Conservation (phyloP, 2,329 filamentous ascomycete species). For the Paecilomyces sp. region DNA sequence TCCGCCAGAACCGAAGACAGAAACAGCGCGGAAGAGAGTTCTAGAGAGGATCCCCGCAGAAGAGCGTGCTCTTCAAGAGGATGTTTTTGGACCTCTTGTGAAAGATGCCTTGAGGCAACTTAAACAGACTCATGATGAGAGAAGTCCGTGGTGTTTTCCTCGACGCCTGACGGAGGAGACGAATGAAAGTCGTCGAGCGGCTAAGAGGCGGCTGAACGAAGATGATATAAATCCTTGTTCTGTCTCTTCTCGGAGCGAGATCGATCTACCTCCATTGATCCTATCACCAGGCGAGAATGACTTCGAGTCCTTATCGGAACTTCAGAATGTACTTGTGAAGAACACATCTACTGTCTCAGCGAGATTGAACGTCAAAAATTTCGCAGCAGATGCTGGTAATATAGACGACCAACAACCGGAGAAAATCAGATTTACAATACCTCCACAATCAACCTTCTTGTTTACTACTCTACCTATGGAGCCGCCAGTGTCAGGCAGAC, state of each 20-base stretch:
- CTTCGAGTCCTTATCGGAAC: constrained; percentile 16
- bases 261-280: constrained; percentile 20
- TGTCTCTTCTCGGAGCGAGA: not conserved
- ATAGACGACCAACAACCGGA: not conserved
- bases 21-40: constrained; percentile 34
- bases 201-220: not conserved
- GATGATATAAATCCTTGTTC: not conserved
- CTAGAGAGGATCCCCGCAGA: constrained; percentile 24
- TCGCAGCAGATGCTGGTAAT: constrained; percentile 9
- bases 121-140: constrained; percentile 8
- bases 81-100: constrained; percentile 21
- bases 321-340: constrained; percentile 18
- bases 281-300: constrained; percentile 25
- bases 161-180: constrained; percentile 8
- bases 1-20: constrained; percentile 45
- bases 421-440: constrained; percentile 32
- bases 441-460: constrained; percentile 43
- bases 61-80: constrained; percentile 20
- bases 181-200: constrained; percentile 4
- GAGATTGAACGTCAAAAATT: constrained; percentile 8
- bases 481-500: constrained; percentile 1
- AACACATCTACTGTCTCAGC: constrained; percentile 21
- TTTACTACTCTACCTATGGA: constrained; percentile 29
- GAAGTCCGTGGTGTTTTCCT: constrained; percentile 27
- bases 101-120: constrained; percentile 31